These are phyloP conservation scores for Talaromyces sp. DNA, from an alignment of 2,329 filamentous ascomycete genomes.

Conservation along the genomic window DNA sequence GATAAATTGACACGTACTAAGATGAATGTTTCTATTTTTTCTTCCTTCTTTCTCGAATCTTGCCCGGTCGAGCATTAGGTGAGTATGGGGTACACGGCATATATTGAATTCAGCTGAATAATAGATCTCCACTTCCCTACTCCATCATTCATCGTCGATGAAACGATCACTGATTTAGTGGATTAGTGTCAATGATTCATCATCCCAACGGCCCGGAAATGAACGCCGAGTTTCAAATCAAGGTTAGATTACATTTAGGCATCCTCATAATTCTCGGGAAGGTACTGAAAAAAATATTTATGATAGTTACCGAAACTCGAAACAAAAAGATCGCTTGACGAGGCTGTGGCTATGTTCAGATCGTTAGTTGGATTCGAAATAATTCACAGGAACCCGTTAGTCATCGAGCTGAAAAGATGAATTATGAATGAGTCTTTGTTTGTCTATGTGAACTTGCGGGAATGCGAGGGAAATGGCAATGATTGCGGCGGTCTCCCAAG, in stretches of 20 bases:
- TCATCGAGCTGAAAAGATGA: not conserved
- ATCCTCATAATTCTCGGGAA: not conserved
- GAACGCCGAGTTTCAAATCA: slow-evolving; percentile 1
- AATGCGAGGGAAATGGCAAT: not conserved
- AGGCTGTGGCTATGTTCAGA: not conserved
- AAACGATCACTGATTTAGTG: not conserved
- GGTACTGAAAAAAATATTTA: too few species aligned
- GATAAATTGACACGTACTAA: too few species aligned
- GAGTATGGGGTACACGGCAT: not conserved
- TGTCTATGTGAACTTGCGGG: too few species aligned
- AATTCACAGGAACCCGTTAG: not conserved
- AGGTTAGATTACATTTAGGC: not conserved
- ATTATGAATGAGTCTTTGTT: too few species aligned
- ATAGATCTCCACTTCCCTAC: not conserved
- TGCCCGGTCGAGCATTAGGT: slow-evolving; percentile 1
- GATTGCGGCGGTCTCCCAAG: slow-evolving; percentile 4
- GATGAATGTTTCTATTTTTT: slow-evolving; percentile 6
- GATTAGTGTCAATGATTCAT: not conserved
- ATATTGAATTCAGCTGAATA: not conserved
- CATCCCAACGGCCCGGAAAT: not conserved
- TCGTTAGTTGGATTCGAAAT: not conserved
- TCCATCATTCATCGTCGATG: not conserved
- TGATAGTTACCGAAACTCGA: too few species aligned
- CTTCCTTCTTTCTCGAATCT: slow-evolving; percentile 10
- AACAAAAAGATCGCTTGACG: too few species aligned